phyloP scores from a whole-genome alignment of 768 basidiomycete species.

The Calocera viscosa region DNA sequence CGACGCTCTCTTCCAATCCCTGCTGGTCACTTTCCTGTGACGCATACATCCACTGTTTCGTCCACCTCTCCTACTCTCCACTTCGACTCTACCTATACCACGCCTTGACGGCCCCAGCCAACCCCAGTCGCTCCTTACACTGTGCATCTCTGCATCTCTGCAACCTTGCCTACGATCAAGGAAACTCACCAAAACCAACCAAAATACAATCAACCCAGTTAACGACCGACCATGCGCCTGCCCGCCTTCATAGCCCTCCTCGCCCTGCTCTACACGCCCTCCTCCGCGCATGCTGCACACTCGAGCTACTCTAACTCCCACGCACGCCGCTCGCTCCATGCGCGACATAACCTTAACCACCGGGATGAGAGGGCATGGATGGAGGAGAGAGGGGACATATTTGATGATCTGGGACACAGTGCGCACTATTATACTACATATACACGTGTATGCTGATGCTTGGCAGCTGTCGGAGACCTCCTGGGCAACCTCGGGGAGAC shows the following conservation, averaged over 20 bases:
- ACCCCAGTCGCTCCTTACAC: neutral
- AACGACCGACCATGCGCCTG: constrained; percentile 5
- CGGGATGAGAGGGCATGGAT: neutral
- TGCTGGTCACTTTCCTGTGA: neutral
- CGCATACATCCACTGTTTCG: neutral
- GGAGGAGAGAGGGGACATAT: neutral
- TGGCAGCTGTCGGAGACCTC: neutral
- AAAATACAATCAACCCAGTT: neutral
- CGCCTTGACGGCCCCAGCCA: constrained; percentile 1
- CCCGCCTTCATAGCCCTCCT: neutral
- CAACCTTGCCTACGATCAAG: neutral
- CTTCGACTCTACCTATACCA: neutral
- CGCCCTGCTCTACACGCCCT: neutral
- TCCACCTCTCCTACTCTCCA: neutral
- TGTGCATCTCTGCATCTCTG: too few relatives aligned
- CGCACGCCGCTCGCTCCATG: constrained; percentile 26
- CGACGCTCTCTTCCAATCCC: neutral
- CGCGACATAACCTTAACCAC: neutral
- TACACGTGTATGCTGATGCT: neutral
- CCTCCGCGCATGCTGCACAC: constrained; percentile 29
- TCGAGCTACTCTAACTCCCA: constrained; percentile 31
- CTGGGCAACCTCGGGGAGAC: neutral
- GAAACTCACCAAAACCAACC: neutral
- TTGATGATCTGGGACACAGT: neutral
- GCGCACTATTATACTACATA: neutral